A percentile compares a stretch with the other conserved stretches of the same genome.
Conservation (phyloP, 2,329 filamentous ascomycete species). For the Cladosporium sp. region DNA sequence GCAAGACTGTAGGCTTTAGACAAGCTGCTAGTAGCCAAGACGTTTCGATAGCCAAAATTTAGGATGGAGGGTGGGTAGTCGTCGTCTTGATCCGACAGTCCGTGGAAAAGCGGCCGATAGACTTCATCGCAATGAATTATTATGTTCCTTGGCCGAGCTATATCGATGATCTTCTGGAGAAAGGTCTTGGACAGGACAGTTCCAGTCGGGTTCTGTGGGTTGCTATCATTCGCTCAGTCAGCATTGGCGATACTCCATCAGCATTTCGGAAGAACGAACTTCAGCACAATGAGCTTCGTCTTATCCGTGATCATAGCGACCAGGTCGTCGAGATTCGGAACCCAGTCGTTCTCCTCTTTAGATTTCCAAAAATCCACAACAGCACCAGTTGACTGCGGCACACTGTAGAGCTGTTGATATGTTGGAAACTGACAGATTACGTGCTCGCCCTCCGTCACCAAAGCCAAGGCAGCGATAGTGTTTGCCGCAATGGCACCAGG, state of each 20-base stretch:
- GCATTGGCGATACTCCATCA: conserved; percentile 11
- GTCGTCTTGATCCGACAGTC: conserved; percentile 49
- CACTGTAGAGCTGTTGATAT: conserved; percentile 77
- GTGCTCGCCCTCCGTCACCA: conserved; percentile 72
- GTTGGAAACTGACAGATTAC: conserved; percentile 83
- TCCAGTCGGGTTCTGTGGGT: conserved; percentile 80
- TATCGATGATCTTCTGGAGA: conserved; percentile 57
- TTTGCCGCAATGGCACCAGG: conserved; percentile 80
- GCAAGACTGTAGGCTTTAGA: conserved; percentile 82
- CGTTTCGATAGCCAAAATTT: conserved; percentile 65
- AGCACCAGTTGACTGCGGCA: conserved; percentile 70
- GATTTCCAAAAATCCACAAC: conserved; percentile 77
- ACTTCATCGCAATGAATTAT: conserved; percentile 75
- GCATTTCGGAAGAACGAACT: conserved; percentile 29
- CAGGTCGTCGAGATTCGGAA: conserved; percentile 63
- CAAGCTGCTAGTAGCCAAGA: conserved; percentile 72
- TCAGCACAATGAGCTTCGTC: conserved; percentile 67
- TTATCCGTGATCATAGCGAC: conserved; percentile 61
- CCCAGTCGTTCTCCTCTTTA: conserved; percentile 60
- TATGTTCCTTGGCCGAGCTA: conserved; percentile 61
- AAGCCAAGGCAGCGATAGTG: conserved; percentile 67
- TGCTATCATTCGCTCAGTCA: conserved; percentile 44
- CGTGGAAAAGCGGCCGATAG: conserved; percentile 78
- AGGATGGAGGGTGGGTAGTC: conserved; percentile 64
- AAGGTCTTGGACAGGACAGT: conserved; percentile 59